Conservation (phyloP, 192 early-diverging fungal genomes). For the Mortierella antarctica region DNA sequence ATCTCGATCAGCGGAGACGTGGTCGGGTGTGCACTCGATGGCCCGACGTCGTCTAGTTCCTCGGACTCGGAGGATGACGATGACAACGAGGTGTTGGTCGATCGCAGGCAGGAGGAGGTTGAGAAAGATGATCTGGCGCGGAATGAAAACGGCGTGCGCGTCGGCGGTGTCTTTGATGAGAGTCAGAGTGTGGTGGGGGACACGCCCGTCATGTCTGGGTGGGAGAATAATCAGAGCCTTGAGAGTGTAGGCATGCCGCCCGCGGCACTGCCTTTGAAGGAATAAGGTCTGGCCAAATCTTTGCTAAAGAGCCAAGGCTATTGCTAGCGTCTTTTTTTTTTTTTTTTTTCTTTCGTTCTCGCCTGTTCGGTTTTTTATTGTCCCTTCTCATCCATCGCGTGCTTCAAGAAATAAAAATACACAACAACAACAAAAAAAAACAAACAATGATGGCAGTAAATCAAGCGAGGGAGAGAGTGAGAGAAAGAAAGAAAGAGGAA, state of each 20-base stretch:
- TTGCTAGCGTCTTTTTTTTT: conserved; percentile 2
- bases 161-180: neutral
- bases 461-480: neutral
- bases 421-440: neutral
- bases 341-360: neutral
- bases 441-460: conserved; percentile 3
- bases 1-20: conserved; percentile 74
- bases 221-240: conserved; percentile 21
- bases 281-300: neutral
- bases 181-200: neutral
- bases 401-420: too few relatives aligned
- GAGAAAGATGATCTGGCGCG: neutral
- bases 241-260: conserved; percentile 28
- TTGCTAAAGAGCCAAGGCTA: too few relatives aligned
- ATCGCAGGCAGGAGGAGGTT: neutral
- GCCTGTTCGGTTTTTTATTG: too few relatives aligned
- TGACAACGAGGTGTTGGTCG: neutral
- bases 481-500: neutral
- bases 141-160: neutral
- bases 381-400: too few relatives aligned
- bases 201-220: conserved; percentile 3
- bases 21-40: conserved; percentile 50
- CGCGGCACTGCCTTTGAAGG: conserved; percentile 2
- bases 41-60: neutral
- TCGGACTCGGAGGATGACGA: conserved; percentile 23